These are phyloP conservation scores for Anaeramoeba flamelloides DNA, from an alignment of 78 protist genomes.

Conservation along the genomic window DNA sequence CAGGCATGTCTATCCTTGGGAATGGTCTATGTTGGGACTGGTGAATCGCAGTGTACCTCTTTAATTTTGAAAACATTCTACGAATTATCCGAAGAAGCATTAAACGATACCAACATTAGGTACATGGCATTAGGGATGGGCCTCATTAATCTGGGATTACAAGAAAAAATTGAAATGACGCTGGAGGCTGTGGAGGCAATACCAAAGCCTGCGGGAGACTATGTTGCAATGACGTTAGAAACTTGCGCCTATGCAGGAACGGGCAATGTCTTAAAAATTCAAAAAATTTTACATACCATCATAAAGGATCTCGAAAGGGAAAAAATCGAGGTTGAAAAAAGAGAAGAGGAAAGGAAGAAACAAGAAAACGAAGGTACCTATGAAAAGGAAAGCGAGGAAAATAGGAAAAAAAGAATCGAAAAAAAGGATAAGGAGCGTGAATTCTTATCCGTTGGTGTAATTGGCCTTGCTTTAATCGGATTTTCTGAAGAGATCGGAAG, in stretches of 20 bases:
- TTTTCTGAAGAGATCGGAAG: constrained; percentile 84
- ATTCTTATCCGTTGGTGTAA: constrained; percentile 41
- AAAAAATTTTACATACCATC: constrained; percentile 50
- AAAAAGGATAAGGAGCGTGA: no score
- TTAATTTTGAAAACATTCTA: no score
- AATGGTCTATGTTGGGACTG: constrained; percentile 64
- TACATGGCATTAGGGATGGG: constrained; percentile 54
- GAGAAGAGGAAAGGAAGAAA: no score
- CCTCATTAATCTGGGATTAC: constrained; percentile 42
- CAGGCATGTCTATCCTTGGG: constrained; percentile 66
- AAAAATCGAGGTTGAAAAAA: constrained; percentile 36
- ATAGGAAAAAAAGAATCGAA: no score
- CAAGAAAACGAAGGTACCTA: no score
- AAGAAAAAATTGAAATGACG: constrained; percentile 52
- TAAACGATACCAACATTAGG: no score
- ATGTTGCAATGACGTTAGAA: constrained; percentile 49
- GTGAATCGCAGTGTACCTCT: no score
- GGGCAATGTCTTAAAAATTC: constrained; percentile 74
- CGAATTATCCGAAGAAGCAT: no score
- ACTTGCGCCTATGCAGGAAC: constrained; percentile 90
- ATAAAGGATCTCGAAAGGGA: constrained; percentile 46
- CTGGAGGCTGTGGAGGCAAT: constrained; percentile 54
- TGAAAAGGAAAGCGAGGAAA: no score
- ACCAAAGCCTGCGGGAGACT: constrained; percentile 24
- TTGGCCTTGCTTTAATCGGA: constrained; percentile 80